Conservation (phyloP, 371 early-diverging fungal genomes). For the Dinochytrium kinnereticum region DNA sequence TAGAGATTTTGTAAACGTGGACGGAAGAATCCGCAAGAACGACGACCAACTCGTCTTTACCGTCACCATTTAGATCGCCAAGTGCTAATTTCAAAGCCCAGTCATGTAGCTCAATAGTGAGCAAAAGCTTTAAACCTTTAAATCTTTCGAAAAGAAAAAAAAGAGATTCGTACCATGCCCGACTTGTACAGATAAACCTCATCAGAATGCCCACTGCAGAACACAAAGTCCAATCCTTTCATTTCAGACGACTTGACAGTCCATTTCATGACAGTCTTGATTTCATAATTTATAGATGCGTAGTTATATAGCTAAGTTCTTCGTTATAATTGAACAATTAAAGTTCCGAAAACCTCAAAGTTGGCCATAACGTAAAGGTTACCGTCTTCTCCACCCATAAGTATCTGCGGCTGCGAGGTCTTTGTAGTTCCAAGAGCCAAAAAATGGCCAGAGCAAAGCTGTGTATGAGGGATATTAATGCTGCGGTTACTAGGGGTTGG, state of each 20-base stretch:
- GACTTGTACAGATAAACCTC: background rate
- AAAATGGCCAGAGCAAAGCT: background rate
- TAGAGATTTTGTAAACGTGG: background rate
- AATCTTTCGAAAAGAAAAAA: background rate
- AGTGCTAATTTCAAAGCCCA: background rate
- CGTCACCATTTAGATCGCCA: background rate
- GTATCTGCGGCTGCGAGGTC: background rate
- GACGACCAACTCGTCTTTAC: background rate
- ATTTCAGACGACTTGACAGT: background rate
- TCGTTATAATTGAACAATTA: background rate
- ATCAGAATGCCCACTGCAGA: constrained; percentile 4
- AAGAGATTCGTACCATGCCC: background rate
- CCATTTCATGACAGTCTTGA: background rate
- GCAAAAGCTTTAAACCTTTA: background rate
- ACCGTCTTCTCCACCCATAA: constrained; percentile 4
- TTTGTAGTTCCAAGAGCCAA: background rate
- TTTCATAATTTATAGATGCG: background rate
- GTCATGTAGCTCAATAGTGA: background rate
- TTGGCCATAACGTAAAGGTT: background rate
- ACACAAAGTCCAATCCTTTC: background rate
- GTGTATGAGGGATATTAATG: too few species aligned
- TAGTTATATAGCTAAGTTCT: background rate
- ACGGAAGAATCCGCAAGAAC: background rate
- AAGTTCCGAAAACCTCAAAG: background rate
- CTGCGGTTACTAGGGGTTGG: too few species aligned